phyloP scores from a whole-genome alignment of 176 grass and related monocot genomes.

The Dendrocalamus sinicus region DNA sequence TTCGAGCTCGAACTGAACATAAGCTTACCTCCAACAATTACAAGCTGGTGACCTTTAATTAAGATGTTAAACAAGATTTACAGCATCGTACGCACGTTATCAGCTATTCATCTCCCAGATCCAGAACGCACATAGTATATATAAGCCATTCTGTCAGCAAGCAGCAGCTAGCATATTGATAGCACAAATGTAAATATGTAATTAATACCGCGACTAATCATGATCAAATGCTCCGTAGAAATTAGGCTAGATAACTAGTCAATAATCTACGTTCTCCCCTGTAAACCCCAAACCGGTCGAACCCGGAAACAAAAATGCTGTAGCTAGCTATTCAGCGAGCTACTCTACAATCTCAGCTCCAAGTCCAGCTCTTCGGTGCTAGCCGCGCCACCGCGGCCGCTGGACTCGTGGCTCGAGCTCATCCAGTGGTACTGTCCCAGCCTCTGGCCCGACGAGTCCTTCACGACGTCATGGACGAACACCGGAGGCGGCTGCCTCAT shows the following conservation, averaged over 20 bases:
- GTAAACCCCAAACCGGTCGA: not conserved
- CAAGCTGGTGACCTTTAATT: slow-evolving; percentile 5
- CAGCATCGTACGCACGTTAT: not conserved
- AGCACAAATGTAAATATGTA: not conserved
- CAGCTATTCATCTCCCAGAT: not conserved
- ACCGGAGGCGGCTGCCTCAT: not conserved
- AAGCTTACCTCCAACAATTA: too few species aligned
- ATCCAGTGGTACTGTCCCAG: slow-evolving; percentile 41
- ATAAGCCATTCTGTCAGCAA: slow-evolving; percentile 3
- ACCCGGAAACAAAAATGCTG: not conserved
- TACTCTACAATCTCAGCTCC: slow-evolving; percentile 52
- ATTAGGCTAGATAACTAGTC: not conserved
- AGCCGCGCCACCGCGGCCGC: not conserved
- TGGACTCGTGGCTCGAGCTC: slow-evolving; percentile 26
- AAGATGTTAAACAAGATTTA: slow-evolving; percentile 29
- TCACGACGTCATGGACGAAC: slow-evolving; percentile 32
- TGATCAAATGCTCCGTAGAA: not conserved
- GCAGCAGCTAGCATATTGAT: not conserved
- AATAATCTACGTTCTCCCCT: not conserved
- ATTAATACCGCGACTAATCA: not conserved
- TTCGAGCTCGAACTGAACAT: not conserved
- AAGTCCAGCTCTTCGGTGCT: slow-evolving; percentile 52
- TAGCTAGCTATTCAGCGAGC: not conserved
- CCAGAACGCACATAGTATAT: not conserved
- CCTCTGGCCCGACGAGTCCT: slow-evolving; percentile 29